Evolutionary conservation across 495 filamentous ascomycete genomes (phyloP).

Genomic region (Talaromyces borbonicus): DNA sequence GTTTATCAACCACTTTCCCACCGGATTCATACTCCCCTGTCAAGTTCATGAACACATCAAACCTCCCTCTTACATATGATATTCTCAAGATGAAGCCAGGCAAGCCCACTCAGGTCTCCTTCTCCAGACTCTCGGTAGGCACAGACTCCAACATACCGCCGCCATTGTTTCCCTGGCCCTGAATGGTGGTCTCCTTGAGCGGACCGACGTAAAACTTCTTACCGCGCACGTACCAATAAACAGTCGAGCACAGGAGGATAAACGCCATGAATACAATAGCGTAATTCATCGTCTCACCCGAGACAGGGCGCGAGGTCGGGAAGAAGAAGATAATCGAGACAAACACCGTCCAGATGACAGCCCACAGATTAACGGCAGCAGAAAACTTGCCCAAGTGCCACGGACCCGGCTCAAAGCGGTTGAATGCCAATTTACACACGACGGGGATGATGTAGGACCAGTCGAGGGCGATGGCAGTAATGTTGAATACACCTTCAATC

Average conservation of each 20-base stretch:
- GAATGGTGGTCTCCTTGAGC: constrained; percentile 26
- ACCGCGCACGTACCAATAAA: constrained; percentile 43
- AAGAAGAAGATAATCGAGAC: constrained; percentile 52
- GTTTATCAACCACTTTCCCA: too few species aligned
- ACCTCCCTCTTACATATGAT: too few species aligned
- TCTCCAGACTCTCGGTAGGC: constrained; percentile 15
- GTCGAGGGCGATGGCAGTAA: constrained; percentile 54
- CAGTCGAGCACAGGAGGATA: constrained; percentile 31
- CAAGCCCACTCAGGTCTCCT: not conserved
- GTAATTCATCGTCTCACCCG: constrained; percentile 34
- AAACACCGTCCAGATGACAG: constrained; percentile 50
- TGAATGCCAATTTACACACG: constrained; percentile 48
- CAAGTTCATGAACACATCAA: too few species aligned
- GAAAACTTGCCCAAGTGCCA: constrained; percentile 47
- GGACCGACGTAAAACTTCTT: constrained; percentile 44
- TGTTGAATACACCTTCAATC: constrained; percentile 53
- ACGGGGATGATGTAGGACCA: constrained; percentile 54
- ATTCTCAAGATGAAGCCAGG: not conserved
- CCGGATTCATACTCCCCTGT: too few species aligned
- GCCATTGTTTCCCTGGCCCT: not conserved
- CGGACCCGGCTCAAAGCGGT: constrained; percentile 47
- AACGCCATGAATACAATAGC: constrained; percentile 38
- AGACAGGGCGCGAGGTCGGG: constrained; percentile 45
- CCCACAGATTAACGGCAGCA: constrained; percentile 39
- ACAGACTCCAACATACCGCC: constrained; percentile 21